A percentile compares a stretch with the other conserved stretches of the same genome.
Evolutionary conservation across 129 eudicot species (phyloP).

Genomic region (Helichrysum umbraculigerum): DNA sequence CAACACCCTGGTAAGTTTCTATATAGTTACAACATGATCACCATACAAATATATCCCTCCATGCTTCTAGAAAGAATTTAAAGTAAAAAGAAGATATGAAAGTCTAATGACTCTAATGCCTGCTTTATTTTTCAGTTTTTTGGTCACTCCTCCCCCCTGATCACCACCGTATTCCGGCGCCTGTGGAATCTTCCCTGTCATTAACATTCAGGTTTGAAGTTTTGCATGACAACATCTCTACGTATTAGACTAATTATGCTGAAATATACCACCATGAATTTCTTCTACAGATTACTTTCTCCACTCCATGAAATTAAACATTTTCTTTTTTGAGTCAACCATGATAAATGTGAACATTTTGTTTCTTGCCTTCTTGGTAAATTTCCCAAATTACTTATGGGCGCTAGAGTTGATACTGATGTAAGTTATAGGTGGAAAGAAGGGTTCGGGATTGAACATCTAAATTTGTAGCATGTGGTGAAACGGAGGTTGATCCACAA

Average conservation of each 20-base stretch:
- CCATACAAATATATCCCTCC: background rate
- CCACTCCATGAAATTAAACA: constrained; percentile 3
- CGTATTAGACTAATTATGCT: background rate
- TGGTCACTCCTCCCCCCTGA: constrained; percentile 82
- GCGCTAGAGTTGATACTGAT: background rate
- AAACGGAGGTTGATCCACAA: too few species aligned
- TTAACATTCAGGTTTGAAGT: constrained; percentile 73
- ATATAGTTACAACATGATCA: constrained; percentile 9
- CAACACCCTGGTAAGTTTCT: constrained; percentile 57
- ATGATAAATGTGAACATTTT: background rate
- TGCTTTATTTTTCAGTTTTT: constrained; percentile 51
- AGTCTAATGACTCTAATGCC: constrained; percentile 13
- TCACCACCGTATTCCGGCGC: constrained; percentile 53
- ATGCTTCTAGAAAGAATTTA: background rate
- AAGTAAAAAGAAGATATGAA: background rate
- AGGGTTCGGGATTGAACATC: too few species aligned
- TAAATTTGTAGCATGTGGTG: too few species aligned
- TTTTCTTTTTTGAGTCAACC: background rate
- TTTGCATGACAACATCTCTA: constrained; percentile 10
- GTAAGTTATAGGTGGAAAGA: background rate
- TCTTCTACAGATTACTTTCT: background rate
- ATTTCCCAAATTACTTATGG: background rate
- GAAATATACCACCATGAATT: background rate
- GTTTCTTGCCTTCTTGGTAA: background rate
- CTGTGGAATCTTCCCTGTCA: constrained; percentile 78